phyloP scores from a whole-genome alignment of 176 grass and related monocot species.

The Musa itinerans region DNA sequence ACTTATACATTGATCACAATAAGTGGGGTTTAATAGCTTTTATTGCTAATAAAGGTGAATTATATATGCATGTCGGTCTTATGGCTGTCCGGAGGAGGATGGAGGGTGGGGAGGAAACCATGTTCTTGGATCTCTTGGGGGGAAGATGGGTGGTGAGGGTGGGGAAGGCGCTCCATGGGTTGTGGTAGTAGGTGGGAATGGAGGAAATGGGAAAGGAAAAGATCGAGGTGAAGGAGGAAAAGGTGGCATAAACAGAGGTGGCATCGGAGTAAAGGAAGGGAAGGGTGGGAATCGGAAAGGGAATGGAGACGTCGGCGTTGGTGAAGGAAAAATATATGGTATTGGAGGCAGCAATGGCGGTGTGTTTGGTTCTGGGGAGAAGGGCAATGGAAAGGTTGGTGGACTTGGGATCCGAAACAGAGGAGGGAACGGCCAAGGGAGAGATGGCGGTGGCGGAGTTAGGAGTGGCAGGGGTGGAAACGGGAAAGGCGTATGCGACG shows the following conservation, averaged over 20 bases:
- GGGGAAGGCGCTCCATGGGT: constrained; percentile 32
- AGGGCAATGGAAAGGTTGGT: constrained; percentile 16
- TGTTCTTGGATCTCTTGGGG: constrained; percentile 3
- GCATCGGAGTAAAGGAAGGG: constrained; percentile 27
- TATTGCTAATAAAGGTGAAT: background rate
- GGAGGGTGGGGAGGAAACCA: constrained; percentile 37
- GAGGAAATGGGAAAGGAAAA: constrained; percentile 33
- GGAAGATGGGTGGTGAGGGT: constrained; percentile 23
- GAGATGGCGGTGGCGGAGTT: constrained; percentile 22
- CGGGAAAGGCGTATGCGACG: constrained; percentile 44
- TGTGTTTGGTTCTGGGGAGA: no score
- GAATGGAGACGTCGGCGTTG: constrained; percentile 23
- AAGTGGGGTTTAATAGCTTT: background rate
- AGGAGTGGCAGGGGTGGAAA: constrained; percentile 35
- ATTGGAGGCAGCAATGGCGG: constrained; percentile 23
- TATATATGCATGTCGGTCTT: background rate
- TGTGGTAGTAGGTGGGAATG: constrained; percentile 27
- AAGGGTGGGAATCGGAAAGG: constrained; percentile 31
- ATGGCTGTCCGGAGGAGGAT: background rate
- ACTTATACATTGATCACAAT: no score
- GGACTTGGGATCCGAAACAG: constrained; percentile 49
- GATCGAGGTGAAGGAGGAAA: constrained; percentile 8
- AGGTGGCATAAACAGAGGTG: background rate
- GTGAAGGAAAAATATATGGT: constrained; percentile 31
- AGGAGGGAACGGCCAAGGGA: constrained; percentile 37